These are phyloP conservation scores for Alternaria dauci DNA, from an alignment of 2,329 filamentous ascomycete genomes.

Conservation along the genomic window DNA sequence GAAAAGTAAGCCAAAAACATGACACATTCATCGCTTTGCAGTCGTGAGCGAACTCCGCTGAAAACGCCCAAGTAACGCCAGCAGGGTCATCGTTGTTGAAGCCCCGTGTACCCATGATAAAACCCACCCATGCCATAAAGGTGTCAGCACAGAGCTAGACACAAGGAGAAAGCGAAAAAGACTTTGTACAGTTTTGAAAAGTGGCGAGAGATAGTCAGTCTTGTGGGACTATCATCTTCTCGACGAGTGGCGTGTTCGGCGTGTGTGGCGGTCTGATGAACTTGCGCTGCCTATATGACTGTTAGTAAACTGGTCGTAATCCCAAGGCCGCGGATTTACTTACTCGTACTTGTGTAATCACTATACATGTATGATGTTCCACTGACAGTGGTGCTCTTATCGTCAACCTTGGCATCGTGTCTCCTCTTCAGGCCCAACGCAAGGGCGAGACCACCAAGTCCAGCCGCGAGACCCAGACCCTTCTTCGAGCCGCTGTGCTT, in stretches of 20 bases:
- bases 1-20: neutral
- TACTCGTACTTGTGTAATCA: conserved; percentile 60
- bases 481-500: conserved; percentile 49
- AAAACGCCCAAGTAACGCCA: conserved; percentile 3
- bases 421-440: conserved; percentile 57
- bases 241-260: conserved; percentile 51
- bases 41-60: conserved; percentile 3
- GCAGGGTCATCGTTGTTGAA: neutral
- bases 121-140: conserved; percentile 2
- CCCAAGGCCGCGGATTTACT: conserved; percentile 36
- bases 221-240: conserved; percentile 25
- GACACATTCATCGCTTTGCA: neutral
- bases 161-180: conserved; percentile 1
- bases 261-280: conserved; percentile 53
- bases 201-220: neutral
- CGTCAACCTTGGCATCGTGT: conserved; percentile 51
- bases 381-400: conserved; percentile 54
- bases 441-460: conserved; percentile 55
- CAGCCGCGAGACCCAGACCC: conserved; percentile 52
- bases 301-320: conserved; percentile 25
- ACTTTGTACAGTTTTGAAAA: conserved; percentile 15
- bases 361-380: conserved; percentile 53
- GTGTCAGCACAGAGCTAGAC: neutral
- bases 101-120: neutral
- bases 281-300: conserved; percentile 53